Percentiles rank a stretch among this genome's conserved stretches.
Evolutionary conservation across 805 yeast species (phyloP).

Genomic region (Cyberlindnera meyerae): DNA sequence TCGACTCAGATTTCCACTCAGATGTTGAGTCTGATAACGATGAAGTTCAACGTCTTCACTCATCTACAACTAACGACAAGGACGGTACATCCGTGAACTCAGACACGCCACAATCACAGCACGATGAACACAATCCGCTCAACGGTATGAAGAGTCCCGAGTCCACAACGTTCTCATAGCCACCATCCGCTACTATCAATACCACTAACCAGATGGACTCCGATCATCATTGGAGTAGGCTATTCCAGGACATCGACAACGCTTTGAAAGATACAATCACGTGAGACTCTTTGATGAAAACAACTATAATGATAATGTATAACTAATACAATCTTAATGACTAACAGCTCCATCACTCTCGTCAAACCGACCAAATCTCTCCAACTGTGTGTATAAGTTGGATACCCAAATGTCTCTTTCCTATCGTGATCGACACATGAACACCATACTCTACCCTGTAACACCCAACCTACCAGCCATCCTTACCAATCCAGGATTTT

Average conservation of each 20-base stretch:
- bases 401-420: slow-evolving; percentile 83
- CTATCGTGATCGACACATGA: slow-evolving; percentile 75
- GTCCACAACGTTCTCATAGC: too few species aligned
- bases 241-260: slow-evolving; percentile 22
- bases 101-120: neutral
- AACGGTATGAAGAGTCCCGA: neutral
- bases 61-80: too few species aligned
- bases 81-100: neutral
- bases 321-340: too few species aligned
- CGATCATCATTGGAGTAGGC: slow-evolving; percentile 17
- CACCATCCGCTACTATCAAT: neutral
- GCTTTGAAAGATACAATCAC: slow-evolving; percentile 17
- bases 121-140: neutral
- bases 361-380: slow-evolving; percentile 24
- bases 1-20: slow-evolving; percentile 15
- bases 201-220: neutral
- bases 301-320: too few species aligned
- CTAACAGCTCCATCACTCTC: neutral
- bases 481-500: slow-evolving; percentile 40
- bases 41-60: too few species aligned
- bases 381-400: slow-evolving; percentile 31
- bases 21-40: slow-evolving; percentile 13
- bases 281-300: neutral
- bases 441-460: slow-evolving; percentile 63
- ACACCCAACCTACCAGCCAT: slow-evolving; percentile 55